Conservation (phyloP, 352 stramenopile species). For the Pythium dissimile region DNA sequence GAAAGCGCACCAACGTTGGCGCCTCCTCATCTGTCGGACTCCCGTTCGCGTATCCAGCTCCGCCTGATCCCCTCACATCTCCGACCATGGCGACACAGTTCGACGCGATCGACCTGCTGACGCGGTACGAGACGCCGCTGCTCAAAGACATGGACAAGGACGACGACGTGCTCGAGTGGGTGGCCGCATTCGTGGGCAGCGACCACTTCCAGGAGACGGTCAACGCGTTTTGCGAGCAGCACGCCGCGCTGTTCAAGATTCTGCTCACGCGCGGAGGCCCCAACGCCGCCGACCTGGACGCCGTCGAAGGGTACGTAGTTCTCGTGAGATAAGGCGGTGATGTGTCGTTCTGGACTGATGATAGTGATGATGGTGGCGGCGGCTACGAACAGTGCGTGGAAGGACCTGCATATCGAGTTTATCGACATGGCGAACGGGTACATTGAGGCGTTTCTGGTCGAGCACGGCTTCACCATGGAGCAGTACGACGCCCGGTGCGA, state of each 20-base stretch:
- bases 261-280: constrained; percentile 62
- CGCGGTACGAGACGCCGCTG: constrained; percentile 74
- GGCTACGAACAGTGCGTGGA: constrained; percentile 69
- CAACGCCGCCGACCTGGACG: constrained; percentile 48
- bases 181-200: constrained; percentile 67
- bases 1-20: too few species aligned
- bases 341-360: not conserved
- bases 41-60: too few species aligned
- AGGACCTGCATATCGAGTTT: constrained; percentile 65
- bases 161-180: constrained; percentile 81
- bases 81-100: constrained; percentile 47
- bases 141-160: constrained; percentile 80
- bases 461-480: constrained; percentile 66
- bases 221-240: constrained; percentile 56
- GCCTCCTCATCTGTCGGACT: too few species aligned
- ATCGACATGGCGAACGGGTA: constrained; percentile 62
- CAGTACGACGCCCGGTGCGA: constrained; percentile 68
- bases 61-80: too few species aligned
- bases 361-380: too few species aligned
- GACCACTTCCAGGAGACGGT: constrained; percentile 64
- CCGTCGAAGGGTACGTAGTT: constrained; percentile 43
- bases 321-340: not conserved
- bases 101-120: constrained; percentile 76
- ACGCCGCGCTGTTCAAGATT: constrained; percentile 60
- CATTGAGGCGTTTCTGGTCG: constrained; percentile 62